These are phyloP conservation scores for Mrakiaceae sp. DNA, from an alignment of 1,284 basidiomycete genomes.

Conservation along the genomic window DNA sequence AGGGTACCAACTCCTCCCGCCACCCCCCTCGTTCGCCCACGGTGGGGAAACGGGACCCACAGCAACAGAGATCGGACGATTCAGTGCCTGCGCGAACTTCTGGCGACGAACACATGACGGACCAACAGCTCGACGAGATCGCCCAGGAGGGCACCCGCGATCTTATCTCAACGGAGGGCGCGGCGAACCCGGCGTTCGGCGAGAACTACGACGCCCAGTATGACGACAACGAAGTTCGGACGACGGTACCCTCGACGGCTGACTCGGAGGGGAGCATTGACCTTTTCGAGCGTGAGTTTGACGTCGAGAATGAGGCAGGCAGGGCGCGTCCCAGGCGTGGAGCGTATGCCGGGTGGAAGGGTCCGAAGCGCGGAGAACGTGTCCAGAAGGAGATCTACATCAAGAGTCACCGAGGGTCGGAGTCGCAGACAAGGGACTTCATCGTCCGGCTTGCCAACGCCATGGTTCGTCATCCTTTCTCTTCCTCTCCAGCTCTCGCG, in stretches of 20 bases:
- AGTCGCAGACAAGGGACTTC: conserved; percentile 12
- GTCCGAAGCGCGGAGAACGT: conserved; percentile 14
- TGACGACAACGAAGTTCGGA: neutral
- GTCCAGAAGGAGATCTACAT: conserved; percentile 16
- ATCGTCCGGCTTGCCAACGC: conserved; percentile 17
- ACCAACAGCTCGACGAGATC: neutral
- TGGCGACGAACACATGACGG: neutral
- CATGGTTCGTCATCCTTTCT: neutral
- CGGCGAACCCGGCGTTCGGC: neutral
- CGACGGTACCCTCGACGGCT: neutral
- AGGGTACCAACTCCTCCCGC: neutral
- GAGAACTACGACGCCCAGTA: conserved; percentile 3
- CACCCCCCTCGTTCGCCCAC: neutral
- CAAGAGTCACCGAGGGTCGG: neutral
- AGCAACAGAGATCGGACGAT: too few species aligned
- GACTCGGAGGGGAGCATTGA: neutral
- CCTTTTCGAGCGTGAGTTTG: conserved; percentile 1
- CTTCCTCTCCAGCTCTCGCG: neutral
- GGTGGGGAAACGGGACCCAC: neutral
- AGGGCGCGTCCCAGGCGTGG: neutral
- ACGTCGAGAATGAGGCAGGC: conserved; percentile 3
- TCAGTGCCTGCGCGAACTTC: neutral
- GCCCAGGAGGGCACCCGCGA: conserved; percentile 7
- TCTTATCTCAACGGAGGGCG: conserved; percentile 5
- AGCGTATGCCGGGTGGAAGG: conserved; percentile 12